A percentile compares a stretch with the other conserved stretches of the same genome.
These are phyloP conservation scores for Vachellia collinsii DNA, from an alignment of 306 rosid genomes.

Conservation along the genomic window DNA sequence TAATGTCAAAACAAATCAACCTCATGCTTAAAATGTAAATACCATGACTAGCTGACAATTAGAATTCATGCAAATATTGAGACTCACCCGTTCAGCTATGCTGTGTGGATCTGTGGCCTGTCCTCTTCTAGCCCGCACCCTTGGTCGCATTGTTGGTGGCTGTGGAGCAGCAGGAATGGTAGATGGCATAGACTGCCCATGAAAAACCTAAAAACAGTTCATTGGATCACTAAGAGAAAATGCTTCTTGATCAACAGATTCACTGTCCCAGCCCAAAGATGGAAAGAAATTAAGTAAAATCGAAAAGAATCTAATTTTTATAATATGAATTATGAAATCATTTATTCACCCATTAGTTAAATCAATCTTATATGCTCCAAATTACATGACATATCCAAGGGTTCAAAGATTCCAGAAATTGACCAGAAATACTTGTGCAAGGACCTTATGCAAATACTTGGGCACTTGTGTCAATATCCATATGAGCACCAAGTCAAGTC, in stretches of 20 bases:
- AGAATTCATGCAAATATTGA: conserved; percentile 24
- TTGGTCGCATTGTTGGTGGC: conserved; percentile 94
- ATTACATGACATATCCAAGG: not conserved
- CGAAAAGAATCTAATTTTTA: not conserved
- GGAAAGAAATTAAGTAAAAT: not conserved
- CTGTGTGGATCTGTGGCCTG: conserved; percentile 99
- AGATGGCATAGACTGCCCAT: conserved; percentile 75
- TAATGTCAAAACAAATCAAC: not conserved
- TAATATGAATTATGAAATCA: conserved; percentile 17
- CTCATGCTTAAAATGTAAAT: conserved; percentile 4
- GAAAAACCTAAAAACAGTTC: conserved; percentile 65
- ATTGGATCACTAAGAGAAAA: conserved; percentile 18
- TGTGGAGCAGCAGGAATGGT: conserved; percentile 68
- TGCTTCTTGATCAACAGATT: conserved; percentile 12
- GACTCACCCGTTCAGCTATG: conserved; percentile 93
- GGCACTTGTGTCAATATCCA: not conserved
- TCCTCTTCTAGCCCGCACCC: conserved; percentile 97
- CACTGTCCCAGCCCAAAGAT: not conserved
- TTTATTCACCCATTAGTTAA: conserved; percentile 14
- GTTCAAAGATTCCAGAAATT: not conserved
- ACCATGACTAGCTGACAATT: conserved; percentile 28
- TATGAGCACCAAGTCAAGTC: conserved; percentile 20
- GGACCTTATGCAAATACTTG: not conserved
- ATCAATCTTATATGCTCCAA: not conserved
- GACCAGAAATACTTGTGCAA: not conserved